Base-by-base conservation (phyloP, 169 alveolate genomes). In the Plasmodium vinckei region DNA sequence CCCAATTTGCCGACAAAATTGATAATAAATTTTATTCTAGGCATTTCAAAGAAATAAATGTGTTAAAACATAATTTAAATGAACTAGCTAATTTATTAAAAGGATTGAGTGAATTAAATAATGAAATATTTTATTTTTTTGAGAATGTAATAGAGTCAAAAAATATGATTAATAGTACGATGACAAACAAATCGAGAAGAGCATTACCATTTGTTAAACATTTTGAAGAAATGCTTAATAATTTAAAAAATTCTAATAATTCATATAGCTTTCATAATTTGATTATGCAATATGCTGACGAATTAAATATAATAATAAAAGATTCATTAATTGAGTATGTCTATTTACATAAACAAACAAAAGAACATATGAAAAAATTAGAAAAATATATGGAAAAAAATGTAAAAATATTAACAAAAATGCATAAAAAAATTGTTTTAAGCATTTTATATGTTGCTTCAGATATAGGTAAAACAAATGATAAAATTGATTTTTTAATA, bases 401-500 rank as follows among this genome's bases (percentile, higher is more conserved):
- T 67, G 72, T 82, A 21, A 65, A 47, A 70, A 54, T 82, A 19
- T 60, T 82, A 65, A 67, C 90, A n/a, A 82, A 82, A 17, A 65
- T 82, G 82, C 90, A 82, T 70, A 82, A 68, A 61, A 82, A 82
- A 39, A 82, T 82, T 19, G 46, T 67, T 17, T 60, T 67, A 13
- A 82, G 90, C 21, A 82, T 82, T 33, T 82, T 65, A 53, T 82
- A 82, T 47, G 65, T 82, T 79, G 56, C 68, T 65, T 67, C 90
- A 54, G 90, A 82, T 82, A 82, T 82, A 82, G 67, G 67, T 70
- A 82, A 56, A 82, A 82, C 82, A 44, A 82, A 67, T 82, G 84
- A 56, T 54, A 82, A 82, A 82, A 65, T 82, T 12, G 71, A 54
- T n/a, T 21, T 67, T 19, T 33, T 67, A 57, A 57, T 82, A 33